Evolutionary conservation across 2,329 filamentous ascomycete species (phyloP).

Genomic region (Monilinia laxa): DNA sequence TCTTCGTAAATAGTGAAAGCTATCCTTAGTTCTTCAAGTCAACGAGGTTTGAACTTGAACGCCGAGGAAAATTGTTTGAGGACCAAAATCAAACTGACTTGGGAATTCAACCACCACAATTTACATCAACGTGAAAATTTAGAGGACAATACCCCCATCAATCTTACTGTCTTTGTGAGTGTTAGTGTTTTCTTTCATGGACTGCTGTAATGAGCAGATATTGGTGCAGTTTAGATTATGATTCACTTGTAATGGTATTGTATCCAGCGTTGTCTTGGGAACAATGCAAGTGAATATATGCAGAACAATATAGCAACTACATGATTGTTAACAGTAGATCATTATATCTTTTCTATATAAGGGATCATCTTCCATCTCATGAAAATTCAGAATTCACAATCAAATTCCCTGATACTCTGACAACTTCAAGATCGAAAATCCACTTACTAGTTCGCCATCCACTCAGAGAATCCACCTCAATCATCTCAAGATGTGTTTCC

Average conservation of each 20-base stretch:
- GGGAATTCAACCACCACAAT: not conserved
- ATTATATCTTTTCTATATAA: not conserved
- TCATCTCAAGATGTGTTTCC: not conserved
- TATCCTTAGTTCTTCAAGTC: no score
- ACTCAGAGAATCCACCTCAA: not conserved
- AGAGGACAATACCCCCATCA: not conserved
- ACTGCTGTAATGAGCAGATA: not conserved
- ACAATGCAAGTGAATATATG: not conserved
- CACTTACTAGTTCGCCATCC: not conserved
- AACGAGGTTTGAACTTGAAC: not conserved
- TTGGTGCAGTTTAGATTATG: not conserved
- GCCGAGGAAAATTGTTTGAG: not conserved
- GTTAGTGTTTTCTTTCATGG: not conserved
- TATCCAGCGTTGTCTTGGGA: not conserved
- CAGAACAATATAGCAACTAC: not conserved
- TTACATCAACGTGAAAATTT: not conserved
- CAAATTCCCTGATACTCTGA: not conserved
- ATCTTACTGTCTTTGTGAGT: not conserved
- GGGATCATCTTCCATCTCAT: not conserved
- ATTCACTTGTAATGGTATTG: not conserved
- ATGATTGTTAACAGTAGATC: not conserved
- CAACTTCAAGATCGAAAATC: not conserved
- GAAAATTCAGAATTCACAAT: not conserved
- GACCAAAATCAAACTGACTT: not conserved
- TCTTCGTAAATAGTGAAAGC: not conserved